Conservation (phyloP, 2,329 filamentous ascomycete genomes). For the Trichophyton benhamiae region DNA sequence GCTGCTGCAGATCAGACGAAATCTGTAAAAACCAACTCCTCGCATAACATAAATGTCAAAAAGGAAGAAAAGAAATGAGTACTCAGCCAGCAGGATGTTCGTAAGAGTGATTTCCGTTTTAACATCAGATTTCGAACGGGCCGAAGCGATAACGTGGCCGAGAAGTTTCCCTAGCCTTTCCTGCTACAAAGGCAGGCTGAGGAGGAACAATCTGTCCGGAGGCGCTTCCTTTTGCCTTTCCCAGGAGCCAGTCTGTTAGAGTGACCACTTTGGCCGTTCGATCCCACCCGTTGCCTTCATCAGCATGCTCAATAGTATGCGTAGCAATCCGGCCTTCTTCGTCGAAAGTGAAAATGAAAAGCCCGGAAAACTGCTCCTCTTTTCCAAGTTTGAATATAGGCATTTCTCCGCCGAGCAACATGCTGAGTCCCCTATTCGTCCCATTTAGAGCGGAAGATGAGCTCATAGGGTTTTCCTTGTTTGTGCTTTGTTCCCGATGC, state of each 20-base stretch:
- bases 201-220: conserved; percentile 17
- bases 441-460: conserved; percentile 20
- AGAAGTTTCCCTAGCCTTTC: not conserved
- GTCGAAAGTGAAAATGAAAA: conserved; percentile 96
- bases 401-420: conserved; percentile 42
- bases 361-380: conserved; percentile 68
- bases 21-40: not conserved
- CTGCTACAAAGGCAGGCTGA: conserved; percentile 4
- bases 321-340: conserved; percentile 67
- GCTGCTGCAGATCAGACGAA: not conserved
- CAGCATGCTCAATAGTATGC: conserved; percentile 88
- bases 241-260: conserved; percentile 87
- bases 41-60: not conserved
- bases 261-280: conserved; percentile 75
- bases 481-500: not conserved
- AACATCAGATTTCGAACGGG: not conserved
- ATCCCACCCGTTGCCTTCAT: conserved; percentile 74
- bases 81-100: not conserved
- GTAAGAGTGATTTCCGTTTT: not conserved
- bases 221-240: conserved; percentile 51
- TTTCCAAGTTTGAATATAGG: conserved; percentile 41
- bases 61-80: not conserved
- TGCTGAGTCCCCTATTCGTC: conserved; percentile 30
- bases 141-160: not conserved
- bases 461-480: conserved; percentile 6